A percentile compares a stretch with the other conserved stretches of the same genome.
Conservation (phyloP, 768 basidiomycete genomes). For the Calvatia gigantea region DNA sequence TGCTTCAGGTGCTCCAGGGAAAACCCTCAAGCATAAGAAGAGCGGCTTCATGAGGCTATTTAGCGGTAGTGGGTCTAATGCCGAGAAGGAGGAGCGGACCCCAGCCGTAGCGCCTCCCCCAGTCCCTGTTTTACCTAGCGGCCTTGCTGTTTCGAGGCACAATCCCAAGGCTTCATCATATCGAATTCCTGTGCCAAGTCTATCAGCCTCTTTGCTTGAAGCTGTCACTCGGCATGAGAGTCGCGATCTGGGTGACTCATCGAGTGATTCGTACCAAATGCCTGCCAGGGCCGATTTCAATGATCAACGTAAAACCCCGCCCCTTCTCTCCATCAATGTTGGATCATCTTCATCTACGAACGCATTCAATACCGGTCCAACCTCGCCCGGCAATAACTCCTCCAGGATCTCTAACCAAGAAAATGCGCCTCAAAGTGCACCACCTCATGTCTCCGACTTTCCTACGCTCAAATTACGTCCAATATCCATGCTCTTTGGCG, state of each 20-base stretch:
- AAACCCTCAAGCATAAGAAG: slow-evolving; percentile 68
- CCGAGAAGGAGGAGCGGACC: slow-evolving; percentile 46
- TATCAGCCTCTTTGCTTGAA: slow-evolving; percentile 33
- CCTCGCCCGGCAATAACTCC: slow-evolving; percentile 20
- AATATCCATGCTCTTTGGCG: slow-evolving; percentile 71
- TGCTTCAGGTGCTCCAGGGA: slow-evolving; percentile 33
- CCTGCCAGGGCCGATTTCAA: slow-evolving; percentile 16
- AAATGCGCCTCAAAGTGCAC: slow-evolving; percentile 55
- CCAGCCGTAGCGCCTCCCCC: slow-evolving; percentile 52
- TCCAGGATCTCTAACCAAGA: slow-evolving; percentile 21
- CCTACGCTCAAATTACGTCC: slow-evolving; percentile 68
- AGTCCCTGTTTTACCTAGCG: slow-evolving; percentile 11
- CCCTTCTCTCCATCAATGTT: slow-evolving; percentile 41
- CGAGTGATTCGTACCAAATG: slow-evolving; percentile 6
- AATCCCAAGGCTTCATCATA: slow-evolving; percentile 26
- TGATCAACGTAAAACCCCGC: slow-evolving; percentile 32
- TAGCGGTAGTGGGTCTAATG: slow-evolving; percentile 42
- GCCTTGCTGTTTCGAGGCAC: slow-evolving; percentile 18
- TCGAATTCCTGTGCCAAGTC: slow-evolving; percentile 40
- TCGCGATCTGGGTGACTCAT: neutral
- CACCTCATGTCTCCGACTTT: slow-evolving; percentile 60
- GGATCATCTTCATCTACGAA: slow-evolving; percentile 17
- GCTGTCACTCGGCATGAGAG: slow-evolving; percentile 15
- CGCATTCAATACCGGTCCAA: slow-evolving; percentile 20
- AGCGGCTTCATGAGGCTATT: slow-evolving; percentile 82